Evolutionary conservation across 805 yeast genomes (phyloP), one percentile per base, ranked within the genome.

Genomic region (Starmerella apis): DNA sequence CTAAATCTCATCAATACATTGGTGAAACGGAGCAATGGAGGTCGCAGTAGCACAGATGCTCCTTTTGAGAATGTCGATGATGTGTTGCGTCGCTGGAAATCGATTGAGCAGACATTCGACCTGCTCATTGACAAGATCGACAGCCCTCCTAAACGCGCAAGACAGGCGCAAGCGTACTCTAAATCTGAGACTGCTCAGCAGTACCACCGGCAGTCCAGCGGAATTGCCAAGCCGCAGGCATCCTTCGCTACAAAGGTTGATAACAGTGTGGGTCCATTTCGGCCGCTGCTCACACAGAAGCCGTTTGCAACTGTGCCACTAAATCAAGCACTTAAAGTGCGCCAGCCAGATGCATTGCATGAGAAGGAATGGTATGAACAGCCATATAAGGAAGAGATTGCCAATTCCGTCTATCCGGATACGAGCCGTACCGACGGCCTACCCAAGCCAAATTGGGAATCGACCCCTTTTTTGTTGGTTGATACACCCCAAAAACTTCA

Each of bases 301-400:
- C 97, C 96, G 0, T 73, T 84, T 63, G 77, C 86, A 0, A 31
- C 48, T 7, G 43, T 80, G 8, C 66, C 65, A 42, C 71, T 80
- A 20, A 77, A 77, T n/a, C 77, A 80, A 24, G 68, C 78, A 5
- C 51, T 74, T 38, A 57, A 54, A 49, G 59, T 75, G 23, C 54
- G 52, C 59, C 68, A 67, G 38, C 65, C 52, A 36, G 69, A 58
- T 16, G 65, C 62, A 0, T 73, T 69, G 4, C 70, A 68, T 22
- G 66, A 68, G 28, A 81, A 22, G 4, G 59, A 74, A 9, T 85
- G 80, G 64, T 83, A 79, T 61, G 73, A 73, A 9, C 92, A 92
- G 46, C 98, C 98, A 0, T 90, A 92, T 61, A 76, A 71, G 43
- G 64, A 67, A 33, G 97, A 90, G 65, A 90, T 90, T 41, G 72